These are phyloP conservation scores for Fraxinus sp. DNA, from an alignment of 305 asterid species.

Conservation along the genomic window DNA sequence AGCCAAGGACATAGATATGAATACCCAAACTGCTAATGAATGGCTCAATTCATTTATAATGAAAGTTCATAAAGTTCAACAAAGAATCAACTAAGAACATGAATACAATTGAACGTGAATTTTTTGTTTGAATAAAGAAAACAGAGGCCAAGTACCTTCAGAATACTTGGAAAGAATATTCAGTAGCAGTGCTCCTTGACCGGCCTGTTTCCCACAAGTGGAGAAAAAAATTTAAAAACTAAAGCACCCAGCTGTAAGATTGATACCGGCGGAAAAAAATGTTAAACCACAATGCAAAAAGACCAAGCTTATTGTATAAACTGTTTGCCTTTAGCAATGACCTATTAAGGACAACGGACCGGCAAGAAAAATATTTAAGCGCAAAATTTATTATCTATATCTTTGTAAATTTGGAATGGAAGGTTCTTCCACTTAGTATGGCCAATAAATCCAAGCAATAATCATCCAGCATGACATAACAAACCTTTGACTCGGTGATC, in stretches of 20 bases:
- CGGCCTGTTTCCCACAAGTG: constrained; percentile 13
- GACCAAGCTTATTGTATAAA: background rate
- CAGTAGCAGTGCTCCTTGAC: constrained; percentile 22
- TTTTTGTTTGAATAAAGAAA: background rate
- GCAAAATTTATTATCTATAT: background rate
- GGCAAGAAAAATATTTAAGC: background rate
- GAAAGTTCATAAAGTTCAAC: background rate
- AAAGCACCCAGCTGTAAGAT: background rate
- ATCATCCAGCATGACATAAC: background rate
- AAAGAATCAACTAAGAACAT: constrained; percentile 5
- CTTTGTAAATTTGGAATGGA: background rate
- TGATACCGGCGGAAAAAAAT: background rate
- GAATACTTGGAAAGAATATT: constrained; percentile 29
- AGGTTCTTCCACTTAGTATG: background rate
- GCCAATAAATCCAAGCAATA: background rate
- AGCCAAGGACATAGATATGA: constrained; percentile 12
- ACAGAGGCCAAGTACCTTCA: constrained; percentile 19
- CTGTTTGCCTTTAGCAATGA: background rate
- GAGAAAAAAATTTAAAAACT: background rate
- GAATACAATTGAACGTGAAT: background rate
- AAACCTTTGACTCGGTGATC: constrained; percentile 31
- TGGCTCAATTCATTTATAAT: constrained; percentile 6
- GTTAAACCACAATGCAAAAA: background rate
- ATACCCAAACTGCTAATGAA: constrained; percentile 19
- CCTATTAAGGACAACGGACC: background rate